Evolutionary conservation across 2,329 filamentous ascomycete species (phyloP), one percentile per base, ranked within the genome.

Genomic region (Waltergamsia citrina): DNA sequence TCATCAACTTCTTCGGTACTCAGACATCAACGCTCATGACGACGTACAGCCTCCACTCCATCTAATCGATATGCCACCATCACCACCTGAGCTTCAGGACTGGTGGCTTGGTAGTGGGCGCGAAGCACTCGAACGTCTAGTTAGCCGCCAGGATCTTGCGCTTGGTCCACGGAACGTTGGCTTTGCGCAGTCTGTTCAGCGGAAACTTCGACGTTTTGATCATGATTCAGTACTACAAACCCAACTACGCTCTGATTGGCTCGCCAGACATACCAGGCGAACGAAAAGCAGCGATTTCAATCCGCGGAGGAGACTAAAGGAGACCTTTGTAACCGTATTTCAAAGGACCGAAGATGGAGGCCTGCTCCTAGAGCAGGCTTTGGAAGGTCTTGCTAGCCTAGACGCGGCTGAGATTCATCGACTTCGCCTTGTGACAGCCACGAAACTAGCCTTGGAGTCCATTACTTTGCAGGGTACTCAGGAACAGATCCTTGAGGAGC

Each of bases 321-420:
- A 47, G 16, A 42, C 47, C 11, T 38, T 43, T 2, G 29, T 39
- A 11, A 32, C 26, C 30, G 48, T 56, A 19, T 60, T 60, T 34
- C 46, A 34, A 12, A 41, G 37, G 6, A 26, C 37, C 1, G 38
- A 45, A n/a, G 36, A 50, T 23, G 51, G 49, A 11, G 55, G 52
- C 3, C 43, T 57, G n/a, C 37, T 51, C 29, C 23, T 38, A 10
- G 29, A 36, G 7, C 38, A 32, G 3, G 49, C 43, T 3, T 48
- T 60, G 34, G 43, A 51, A 10, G 57, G 50, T 1, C 41, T 60
- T 3, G 51, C 44, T 2, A 45, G 44, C 18, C 41, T 60, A 5
- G 54, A 59, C 36, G 41, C 45, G 9, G 43, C 54, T 31, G 57
- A 60, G 34, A 36, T 45, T 21, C 53, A 56, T 27, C 50, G 56